Evolutionary conservation across 306 rosid genomes (phyloP).

Genomic region (Cercis canadensis): DNA sequence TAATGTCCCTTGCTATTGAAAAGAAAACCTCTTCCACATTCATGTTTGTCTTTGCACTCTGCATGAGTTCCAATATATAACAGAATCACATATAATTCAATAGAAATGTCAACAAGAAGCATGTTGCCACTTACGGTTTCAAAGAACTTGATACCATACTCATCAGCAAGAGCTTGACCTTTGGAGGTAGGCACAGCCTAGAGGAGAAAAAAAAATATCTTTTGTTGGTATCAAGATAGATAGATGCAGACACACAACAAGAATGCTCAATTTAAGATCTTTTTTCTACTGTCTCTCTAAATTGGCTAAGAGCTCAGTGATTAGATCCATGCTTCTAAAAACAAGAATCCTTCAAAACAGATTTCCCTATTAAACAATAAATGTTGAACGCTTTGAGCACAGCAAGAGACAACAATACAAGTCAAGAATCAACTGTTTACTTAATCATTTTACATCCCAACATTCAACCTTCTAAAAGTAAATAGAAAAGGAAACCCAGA

Average conservation of each 20-base stretch:
- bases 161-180: conserved; percentile 96
- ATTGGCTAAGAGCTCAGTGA: not conserved
- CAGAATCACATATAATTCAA: conserved; percentile 3
- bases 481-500: conserved; percentile 1
- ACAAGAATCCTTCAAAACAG: not conserved
- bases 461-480: conserved; percentile 31
- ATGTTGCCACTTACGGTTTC: conserved; percentile 73
- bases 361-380: not conserved
- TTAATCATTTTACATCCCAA: conserved; percentile 5
- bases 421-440: conserved; percentile 4
- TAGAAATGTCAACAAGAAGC: conserved; percentile 26
- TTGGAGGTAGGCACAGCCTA: conserved; percentile 85
- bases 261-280: not conserved
- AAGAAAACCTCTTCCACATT: conserved; percentile 93
- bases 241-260: not conserved
- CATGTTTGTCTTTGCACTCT: conserved; percentile 94
- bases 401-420: conserved; percentile 9
- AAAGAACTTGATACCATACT: conserved; percentile 85
- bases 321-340: not conserved
- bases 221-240: conserved; percentile 7
- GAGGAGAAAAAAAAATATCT: conserved; percentile 30
- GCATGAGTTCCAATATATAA: conserved; percentile 37
- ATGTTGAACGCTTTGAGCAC: conserved; percentile 6
- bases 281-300: not conserved
- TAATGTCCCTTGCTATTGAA: conserved; percentile 80